Evolutionary conservation across 192 early-diverging fungal genomes (phyloP), one percentile per base, ranked within the genome.

Genomic region (Entomortierella parvispora): DNA sequence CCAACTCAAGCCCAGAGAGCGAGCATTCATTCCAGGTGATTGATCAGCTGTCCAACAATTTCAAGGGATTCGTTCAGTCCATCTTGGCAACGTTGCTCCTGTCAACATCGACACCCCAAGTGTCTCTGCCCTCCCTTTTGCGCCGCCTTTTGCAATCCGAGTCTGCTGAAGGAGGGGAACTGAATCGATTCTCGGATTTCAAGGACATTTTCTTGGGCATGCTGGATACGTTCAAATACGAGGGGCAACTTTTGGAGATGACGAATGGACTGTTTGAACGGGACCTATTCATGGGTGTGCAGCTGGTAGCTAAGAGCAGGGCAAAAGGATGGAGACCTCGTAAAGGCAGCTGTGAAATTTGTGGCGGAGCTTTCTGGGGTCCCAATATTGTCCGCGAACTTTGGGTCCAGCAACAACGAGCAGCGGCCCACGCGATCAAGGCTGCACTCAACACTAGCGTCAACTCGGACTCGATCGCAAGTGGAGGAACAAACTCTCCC

Each of bases 221-320:
- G 85, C 80, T 89, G 15, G 84, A 89, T 52, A 89, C 87, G 23
- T 89, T 85, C 65, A 87, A 87, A 71, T 89, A 89, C 51, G 87
- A 89, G 78, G 87, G 87, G 14, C 82, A 89, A 55, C 40, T 89
- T 29, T 54, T 89, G 46, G 82, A 83, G 45, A 83, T 89, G 87
- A 89, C 87, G n/a, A 86, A 86, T 45, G 80, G 82, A 29, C 59
- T 89, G 6, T 89, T 89, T 71, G 87, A 89, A 48, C 81, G 84
- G 29, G 87, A 89, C 44, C 43, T 89, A 50, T 89, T 84, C 58
- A 46, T 62, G 50, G 81, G 84, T 29, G 81, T 89, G 26, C 70
- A 85, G 61, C 68, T 83, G 33, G 77, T 89, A 50, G 83, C 85
- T 14, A 80, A 80, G 49, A 83, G 83, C 49, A 60, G 81, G 59